phyloP scores from a whole-genome alignment of 768 basidiomycete genomes.

The Leucocoprinus birnbaumii region DNA sequence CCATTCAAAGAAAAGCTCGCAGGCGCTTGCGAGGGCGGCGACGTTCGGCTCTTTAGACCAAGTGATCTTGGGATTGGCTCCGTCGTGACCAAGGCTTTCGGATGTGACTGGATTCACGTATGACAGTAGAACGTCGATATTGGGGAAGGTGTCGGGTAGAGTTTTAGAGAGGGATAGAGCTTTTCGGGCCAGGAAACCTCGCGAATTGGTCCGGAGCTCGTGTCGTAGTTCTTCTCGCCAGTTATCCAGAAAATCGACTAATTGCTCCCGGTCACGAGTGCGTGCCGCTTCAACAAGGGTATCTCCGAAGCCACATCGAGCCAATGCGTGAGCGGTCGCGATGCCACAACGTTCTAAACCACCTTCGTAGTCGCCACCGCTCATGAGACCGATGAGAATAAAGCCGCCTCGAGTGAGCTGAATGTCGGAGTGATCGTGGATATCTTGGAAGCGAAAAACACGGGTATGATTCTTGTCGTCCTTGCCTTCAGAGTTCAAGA shows the following conservation, averaged over 20 bases:
- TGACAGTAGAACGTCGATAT: constrained; percentile 68
- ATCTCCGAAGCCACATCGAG: constrained; percentile 79
- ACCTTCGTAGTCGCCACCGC: constrained; percentile 88
- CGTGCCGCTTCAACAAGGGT: constrained; percentile 58
- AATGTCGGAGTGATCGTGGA: constrained; percentile 37
- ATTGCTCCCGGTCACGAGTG: constrained; percentile 37
- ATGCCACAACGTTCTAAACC: constrained; percentile 69
- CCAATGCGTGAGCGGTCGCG: constrained; percentile 73
- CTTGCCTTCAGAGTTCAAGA: constrained; percentile 62
- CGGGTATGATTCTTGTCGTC: constrained; percentile 71
- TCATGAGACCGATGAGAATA: constrained; percentile 79
- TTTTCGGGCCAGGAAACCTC: constrained; percentile 61
- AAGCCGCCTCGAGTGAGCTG: constrained; percentile 66
- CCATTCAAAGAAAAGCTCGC: constrained; percentile 93
- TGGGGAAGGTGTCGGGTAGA: constrained; percentile 67
- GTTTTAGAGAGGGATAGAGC: constrained; percentile 59
- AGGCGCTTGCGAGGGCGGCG: constrained; percentile 68
- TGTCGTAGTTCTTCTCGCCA: constrained; percentile 64
- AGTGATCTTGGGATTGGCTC: constrained; percentile 32
- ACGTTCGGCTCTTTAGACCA: constrained; percentile 66
- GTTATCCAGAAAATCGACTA: constrained; percentile 49
- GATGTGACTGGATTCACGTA: constrained; percentile 81
- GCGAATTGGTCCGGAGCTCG: constrained; percentile 70
- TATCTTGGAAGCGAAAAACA: constrained; percentile 38
- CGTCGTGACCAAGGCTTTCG: constrained; percentile 47